Evolutionary conservation across 805 yeast genomes (phyloP), one percentile per base, ranked within the genome.

Genomic region (Candida insectalens): DNA sequence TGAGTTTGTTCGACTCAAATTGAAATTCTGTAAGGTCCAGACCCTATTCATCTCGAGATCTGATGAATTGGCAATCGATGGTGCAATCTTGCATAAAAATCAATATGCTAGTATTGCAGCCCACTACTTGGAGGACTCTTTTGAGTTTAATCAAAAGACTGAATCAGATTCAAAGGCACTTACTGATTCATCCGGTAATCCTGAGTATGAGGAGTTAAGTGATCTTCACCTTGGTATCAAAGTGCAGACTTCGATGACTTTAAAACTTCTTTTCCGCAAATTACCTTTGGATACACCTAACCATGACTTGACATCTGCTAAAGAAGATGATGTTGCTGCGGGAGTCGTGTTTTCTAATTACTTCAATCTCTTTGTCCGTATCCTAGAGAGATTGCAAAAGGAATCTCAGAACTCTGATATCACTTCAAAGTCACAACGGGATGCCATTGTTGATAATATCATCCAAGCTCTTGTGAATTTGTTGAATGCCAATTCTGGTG

Each of bases 401-500:
- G 19, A 14, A 9, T 8, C 19, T 6, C 20, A 17, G 7, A 12
- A 21, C 7, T 21, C 23, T 21, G 20, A 28, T 9, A 17, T 15
- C 20, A 17, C 12, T 10, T 10, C 30, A 16, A 6, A 6, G 12
- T 6, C 9, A 9, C 12, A 12, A 18, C 13, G 23, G 26, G 28
- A 25, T 12, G 15, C 15, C 15, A 63, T 84, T 20, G 67, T 75
- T 14, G 83, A 78, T 14, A 74, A 77, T 52, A 73, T 78, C 8
- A 71, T 83, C 35, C 59, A 63, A 16, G 74, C 83, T 15, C 61
- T 84, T 32, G 74, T 87, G 2, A 81, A 81, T 42, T 53, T 85
- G 34, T 62, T 85, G 30, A 76, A 72, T 44, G 68, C 83, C 4
- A 85, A 85, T 46, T 74, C 79, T 5, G 85, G 79, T 35, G 76